Percentiles rank a stretch among this genome's conserved stretches.
Conservation (phyloP, 805 yeast genomes). For the Diddensiella caesifluorescens region DNA sequence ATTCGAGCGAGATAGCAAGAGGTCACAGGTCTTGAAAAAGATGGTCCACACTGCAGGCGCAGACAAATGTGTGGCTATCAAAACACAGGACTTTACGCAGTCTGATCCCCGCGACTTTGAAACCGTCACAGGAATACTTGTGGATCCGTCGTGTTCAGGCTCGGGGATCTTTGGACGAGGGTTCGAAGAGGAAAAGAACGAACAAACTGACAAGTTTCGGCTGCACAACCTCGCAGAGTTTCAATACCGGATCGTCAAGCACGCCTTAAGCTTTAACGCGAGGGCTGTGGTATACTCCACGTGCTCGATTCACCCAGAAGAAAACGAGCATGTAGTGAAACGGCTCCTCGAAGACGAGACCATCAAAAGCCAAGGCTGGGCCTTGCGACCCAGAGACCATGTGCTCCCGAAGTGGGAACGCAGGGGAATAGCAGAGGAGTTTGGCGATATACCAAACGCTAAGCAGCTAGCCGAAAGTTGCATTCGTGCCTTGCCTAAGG, state of each 20-base stretch:
- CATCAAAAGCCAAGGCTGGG: conserved; percentile 72
- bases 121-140: conserved; percentile 71
- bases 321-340: conserved; percentile 87
- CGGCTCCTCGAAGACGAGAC: conserved; percentile 63
- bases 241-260: conserved; percentile 82
- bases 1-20: conserved; percentile 74
- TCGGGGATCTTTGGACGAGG: conserved; percentile 95
- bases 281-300: conserved; percentile 84
- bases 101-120: conserved; percentile 53
- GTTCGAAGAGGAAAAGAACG: conserved; percentile 44
- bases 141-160: conserved; percentile 98
- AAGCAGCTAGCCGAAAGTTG: conserved; percentile 74
- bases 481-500: conserved; percentile 75
- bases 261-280: conserved; percentile 72
- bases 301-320: conserved; percentile 90
- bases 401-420: conserved; percentile 84
- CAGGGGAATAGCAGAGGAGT: conserved; percentile 73
- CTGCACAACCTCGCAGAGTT: conserved; percentile 73
- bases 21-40: conserved; percentile 63
- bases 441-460: conserved; percentile 36
- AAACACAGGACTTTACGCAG: conserved; percentile 57
- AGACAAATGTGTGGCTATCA: conserved; percentile 38
- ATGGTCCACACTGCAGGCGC: conserved; percentile 83
- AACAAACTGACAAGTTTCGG: conserved; percentile 40
- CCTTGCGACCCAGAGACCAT: conserved; percentile 47